Base-by-base conservation (phyloP, 768 basidiomycete genomes). In the Pleurotus tuber-regium region DNA sequence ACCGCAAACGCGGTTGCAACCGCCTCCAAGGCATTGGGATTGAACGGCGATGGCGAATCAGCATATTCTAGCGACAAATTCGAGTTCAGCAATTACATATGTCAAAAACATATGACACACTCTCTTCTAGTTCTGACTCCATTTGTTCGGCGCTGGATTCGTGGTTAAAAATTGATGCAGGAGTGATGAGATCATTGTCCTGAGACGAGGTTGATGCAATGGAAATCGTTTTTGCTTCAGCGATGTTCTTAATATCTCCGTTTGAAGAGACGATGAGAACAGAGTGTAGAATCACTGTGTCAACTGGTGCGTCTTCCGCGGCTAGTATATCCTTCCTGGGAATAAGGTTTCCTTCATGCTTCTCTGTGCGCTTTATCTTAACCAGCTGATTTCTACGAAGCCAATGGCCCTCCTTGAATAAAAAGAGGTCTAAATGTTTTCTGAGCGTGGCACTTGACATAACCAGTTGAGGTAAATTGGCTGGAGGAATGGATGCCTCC, bases 401-500 rank as follows among this genome's bases (percentile, higher is more conserved):
- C 84, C 84, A 89, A 9, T 78, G 78, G 57, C 77, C 85, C 49
- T 80, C 73, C 43, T 68, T 68, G 53, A 77, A 78, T 29, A 88
- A 66, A 55, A 77, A 79, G 43, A 76, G 69, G 54, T 73, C 73
- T 41, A 84, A 69, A 53, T 76, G 77, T 43, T 68, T 73, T 36
- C 80, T 74, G 55, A 91, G 69, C 5, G 88, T 90, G 35, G 89
- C 89, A 61, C 86, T 89, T 43, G 82, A 77, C 61, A 88, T 65
- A 36, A 90, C 69, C 48, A 88, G 64, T 62, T 89, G 89, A 19
- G 86, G 80, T 54, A 69, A 65, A 25, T 33, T 41, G 11, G 24
- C 38, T 14, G 11, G 19, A 33, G 28, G 21, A 10, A 8, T 39
- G 21, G 29, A 23, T 14, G 10, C 11, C 11, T 44, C 52, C 30